Evolutionary conservation across 176 grass and related monocot genomes (phyloP).

Genomic region (Cenchrus fungigraminus): DNA sequence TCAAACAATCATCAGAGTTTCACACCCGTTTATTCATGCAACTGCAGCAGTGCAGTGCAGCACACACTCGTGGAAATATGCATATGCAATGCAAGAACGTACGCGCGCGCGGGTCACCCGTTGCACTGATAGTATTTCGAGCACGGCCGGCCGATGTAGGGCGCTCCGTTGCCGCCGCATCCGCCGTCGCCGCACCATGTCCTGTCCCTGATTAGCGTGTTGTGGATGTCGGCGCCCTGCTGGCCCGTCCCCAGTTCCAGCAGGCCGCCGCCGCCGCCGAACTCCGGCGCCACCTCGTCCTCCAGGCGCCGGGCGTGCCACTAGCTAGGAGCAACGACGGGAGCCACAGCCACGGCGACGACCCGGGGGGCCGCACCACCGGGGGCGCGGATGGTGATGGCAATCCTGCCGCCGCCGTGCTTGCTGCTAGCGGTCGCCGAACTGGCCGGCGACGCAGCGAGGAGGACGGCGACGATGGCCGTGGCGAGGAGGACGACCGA

Average conservation of each 20-base stretch:
- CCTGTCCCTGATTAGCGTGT: no score
- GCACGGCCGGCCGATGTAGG: no score
- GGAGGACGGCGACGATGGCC: not conserved
- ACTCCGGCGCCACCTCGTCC: conserved; percentile 8
- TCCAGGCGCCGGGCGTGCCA: not conserved
- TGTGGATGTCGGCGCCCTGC: not conserved
- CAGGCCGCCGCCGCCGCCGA: not conserved
- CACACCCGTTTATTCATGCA: no score
- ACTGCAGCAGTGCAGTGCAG: no score
- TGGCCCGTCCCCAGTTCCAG: not conserved
- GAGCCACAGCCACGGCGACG: not conserved
- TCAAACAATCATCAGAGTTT: no score
- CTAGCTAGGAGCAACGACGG: not conserved
- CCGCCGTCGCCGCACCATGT: no score
- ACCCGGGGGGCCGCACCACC: not conserved
- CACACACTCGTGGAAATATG: no score
- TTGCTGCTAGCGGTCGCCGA: not conserved
- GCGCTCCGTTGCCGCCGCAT: no score
- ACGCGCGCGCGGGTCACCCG: no score
- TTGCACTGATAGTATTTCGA: no score
- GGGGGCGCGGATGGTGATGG: not conserved
- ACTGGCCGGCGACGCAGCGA: not conserved
- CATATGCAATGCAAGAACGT: no score
- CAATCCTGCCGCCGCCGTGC: not conserved
- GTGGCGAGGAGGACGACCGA: not conserved